Evolutionary conservation across 768 basidiomycete species (phyloP).

Genomic region (Clitopilus passeckerianus): DNA sequence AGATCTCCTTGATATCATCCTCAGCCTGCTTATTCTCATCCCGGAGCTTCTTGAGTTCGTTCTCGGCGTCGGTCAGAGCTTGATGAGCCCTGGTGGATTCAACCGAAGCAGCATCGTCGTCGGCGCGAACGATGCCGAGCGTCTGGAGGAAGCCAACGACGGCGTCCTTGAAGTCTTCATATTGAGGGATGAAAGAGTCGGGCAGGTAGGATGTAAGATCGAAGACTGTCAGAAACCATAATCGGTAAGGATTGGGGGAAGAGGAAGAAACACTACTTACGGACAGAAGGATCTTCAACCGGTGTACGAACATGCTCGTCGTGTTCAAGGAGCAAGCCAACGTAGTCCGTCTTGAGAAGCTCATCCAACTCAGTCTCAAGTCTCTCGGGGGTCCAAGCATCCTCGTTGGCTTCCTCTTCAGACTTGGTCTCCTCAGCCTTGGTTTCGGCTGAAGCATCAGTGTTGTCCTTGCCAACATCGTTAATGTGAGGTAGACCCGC

Average conservation of each 20-base stretch:
- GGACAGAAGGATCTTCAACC: constrained; percentile 34
- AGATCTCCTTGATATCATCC: constrained; percentile 61
- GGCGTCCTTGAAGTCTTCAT: constrained; percentile 58
- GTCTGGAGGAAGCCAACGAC: constrained; percentile 59
- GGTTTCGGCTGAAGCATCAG: constrained; percentile 19
- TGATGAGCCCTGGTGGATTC: constrained; percentile 63
- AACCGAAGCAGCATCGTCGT: constrained; percentile 27
- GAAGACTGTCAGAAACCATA: constrained; percentile 50
- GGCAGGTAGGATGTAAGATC: constrained; percentile 81
- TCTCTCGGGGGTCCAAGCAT: constrained; percentile 53
- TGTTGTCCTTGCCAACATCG: constrained; percentile 44
- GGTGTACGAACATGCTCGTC: constrained; percentile 60
- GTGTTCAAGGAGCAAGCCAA: constrained; percentile 71
- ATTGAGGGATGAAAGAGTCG: constrained; percentile 69
- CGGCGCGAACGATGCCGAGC: constrained; percentile 51
- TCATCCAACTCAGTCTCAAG: constrained; percentile 53
- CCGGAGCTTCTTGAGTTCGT: constrained; percentile 44
- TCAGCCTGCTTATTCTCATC: constrained; percentile 50
- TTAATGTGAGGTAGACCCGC: constrained; percentile 70
- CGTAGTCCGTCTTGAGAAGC: constrained; percentile 62
- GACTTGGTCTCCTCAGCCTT: constrained; percentile 24
- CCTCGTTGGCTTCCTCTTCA: constrained; percentile 55
- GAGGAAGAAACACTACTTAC: constrained; percentile 38
- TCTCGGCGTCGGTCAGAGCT: constrained; percentile 59
- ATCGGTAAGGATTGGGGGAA: constrained; percentile 1